A percentile compares a stretch with the other conserved stretches of the same genome.
Conservation (phyloP, 2,329 filamentous ascomycete species). For the Botryosphaeria dothidea region DNA sequence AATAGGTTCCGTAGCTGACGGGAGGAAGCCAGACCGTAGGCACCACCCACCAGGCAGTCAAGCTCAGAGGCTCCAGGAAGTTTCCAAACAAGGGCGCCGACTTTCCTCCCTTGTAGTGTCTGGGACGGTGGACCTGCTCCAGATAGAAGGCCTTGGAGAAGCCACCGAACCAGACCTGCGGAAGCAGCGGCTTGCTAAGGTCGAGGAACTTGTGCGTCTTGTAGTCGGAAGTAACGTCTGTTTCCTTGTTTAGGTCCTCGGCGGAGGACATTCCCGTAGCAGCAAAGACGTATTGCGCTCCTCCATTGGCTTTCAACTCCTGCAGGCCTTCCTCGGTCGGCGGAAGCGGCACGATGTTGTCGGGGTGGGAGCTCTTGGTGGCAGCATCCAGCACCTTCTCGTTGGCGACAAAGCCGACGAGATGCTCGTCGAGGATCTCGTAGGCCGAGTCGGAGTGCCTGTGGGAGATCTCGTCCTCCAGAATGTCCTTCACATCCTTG, state of each 20-base stretch:
- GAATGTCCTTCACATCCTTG: constrained; percentile 78
- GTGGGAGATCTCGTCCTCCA: constrained; percentile 82
- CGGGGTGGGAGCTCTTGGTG: constrained; percentile 49
- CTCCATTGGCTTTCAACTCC: constrained; percentile 55
- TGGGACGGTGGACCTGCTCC: constrained; percentile 90
- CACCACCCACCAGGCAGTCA: constrained; percentile 92
- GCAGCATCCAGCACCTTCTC: constrained; percentile 57
- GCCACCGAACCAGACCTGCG: constrained; percentile 83
- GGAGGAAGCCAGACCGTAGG: constrained; percentile 83
- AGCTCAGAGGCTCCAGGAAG: constrained; percentile 94
- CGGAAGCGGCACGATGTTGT: constrained; percentile 55
- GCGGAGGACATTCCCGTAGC: constrained; percentile 85
- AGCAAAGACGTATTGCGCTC: constrained; percentile 50
- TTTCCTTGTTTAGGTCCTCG: constrained; percentile 84
- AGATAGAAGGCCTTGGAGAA: constrained; percentile 97
- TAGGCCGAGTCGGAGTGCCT: constrained; percentile 90
- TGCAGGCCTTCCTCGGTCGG: constrained; percentile 47
- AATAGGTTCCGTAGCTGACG: constrained; percentile 69
- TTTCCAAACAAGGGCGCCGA: constrained; percentile 96
- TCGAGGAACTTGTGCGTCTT: constrained; percentile 93
- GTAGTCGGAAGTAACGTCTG: constrained; percentile 74
- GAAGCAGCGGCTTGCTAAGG: constrained; percentile 77
- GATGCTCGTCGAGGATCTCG: constrained; percentile 84
- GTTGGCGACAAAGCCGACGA: constrained; percentile 76
- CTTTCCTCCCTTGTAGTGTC: constrained; percentile 90